These are phyloP conservation scores for Marasmius oreades DNA, from an alignment of 1,284 basidiomycete species.

Conservation along the genomic window DNA sequence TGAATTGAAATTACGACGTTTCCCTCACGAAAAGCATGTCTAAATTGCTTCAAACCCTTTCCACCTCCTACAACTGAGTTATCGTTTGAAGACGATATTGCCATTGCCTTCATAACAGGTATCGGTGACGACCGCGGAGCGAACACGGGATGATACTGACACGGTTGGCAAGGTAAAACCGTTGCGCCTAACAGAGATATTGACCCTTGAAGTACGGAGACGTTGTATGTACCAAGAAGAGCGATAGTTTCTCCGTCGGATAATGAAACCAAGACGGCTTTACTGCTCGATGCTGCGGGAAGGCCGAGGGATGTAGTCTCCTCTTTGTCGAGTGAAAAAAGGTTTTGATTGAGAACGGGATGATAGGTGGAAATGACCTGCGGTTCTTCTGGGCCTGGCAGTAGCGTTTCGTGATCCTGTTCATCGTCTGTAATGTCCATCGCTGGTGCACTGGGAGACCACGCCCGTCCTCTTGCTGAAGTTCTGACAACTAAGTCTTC, in stretches of 20 bases:
- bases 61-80: conserved; percentile 14
- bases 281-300: conserved; percentile 9
- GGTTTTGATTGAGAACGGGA: conserved; percentile 40
- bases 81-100: conserved; percentile 20
- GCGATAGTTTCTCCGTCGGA: conserved; percentile 44
- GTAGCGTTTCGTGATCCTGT: not conserved
- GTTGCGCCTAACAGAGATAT: conserved; percentile 48
- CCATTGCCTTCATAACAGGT: conserved; percentile 45
- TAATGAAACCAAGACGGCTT: conserved; percentile 39
- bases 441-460: conserved; percentile 8
- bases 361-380: conserved; percentile 40
- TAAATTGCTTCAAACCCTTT: conserved; percentile 23
- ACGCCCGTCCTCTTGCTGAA: conserved; percentile 5
- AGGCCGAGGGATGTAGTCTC: conserved; percentile 31
- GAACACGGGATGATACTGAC: conserved; percentile 45
- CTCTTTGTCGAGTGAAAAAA: conserved; percentile 37
- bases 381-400: conserved; percentile 6
- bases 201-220: conserved; percentile 54
- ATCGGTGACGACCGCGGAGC: conserved; percentile 67
- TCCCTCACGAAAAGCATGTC: conserved; percentile 14
- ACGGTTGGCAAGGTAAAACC: conserved; percentile 35
- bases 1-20: conserved; percentile 51
- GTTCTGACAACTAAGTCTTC: conserved; percentile 10
- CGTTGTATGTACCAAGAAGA: conserved; percentile 54
- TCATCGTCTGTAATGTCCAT: not conserved